A percentile compares a stretch with the other conserved stretches of the same genome.
Evolutionary conservation across 257 asterid genomes (phyloP).

Genomic region (Asclepias syriaca): DNA sequence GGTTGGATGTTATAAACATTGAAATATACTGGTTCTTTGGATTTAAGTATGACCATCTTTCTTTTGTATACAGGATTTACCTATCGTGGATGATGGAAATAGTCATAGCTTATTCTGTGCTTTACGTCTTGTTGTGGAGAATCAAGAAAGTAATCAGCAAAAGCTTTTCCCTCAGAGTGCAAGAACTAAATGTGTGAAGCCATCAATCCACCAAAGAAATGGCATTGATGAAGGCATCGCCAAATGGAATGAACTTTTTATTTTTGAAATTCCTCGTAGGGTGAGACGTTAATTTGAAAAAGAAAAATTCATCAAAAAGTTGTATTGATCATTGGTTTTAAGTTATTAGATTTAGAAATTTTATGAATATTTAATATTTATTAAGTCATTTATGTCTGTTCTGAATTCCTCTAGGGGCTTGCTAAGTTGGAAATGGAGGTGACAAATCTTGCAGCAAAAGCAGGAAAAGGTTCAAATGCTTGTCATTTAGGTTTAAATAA

Average conservation of each 20-base stretch:
- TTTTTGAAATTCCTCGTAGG: constrained; percentile 96
- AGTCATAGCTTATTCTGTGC: constrained; percentile 89
- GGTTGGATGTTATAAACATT: constrained; percentile 37
- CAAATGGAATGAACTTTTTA: constrained; percentile 90
- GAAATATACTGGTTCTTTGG: constrained; percentile 3
- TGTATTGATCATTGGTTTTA: neutral
- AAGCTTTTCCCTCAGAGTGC: constrained; percentile 99
- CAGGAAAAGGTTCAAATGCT: constrained; percentile 79
- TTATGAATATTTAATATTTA: neutral
- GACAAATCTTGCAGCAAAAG: constrained; percentile 98
- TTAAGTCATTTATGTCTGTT: neutral
- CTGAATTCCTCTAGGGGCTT: constrained; percentile 51
- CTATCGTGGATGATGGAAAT: constrained; percentile 91
- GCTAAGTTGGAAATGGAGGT: constrained; percentile 99
- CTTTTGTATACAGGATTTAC: constrained; percentile 63
- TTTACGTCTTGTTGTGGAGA: constrained; percentile 87
- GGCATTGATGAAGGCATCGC: constrained; percentile 71
- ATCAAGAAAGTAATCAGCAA: constrained; percentile 80
- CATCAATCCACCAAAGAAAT: constrained; percentile 37
- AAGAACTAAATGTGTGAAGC: constrained; percentile 94
- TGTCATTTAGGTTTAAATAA: constrained; percentile 1
- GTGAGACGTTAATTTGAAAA: constrained; percentile 28
- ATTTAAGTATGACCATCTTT: constrained; percentile 4
- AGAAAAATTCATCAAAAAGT: neutral
- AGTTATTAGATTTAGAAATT: neutral